Base-by-base conservation (phyloP, 257 asterid genomes). In the Penstemon newberryi region DNA sequence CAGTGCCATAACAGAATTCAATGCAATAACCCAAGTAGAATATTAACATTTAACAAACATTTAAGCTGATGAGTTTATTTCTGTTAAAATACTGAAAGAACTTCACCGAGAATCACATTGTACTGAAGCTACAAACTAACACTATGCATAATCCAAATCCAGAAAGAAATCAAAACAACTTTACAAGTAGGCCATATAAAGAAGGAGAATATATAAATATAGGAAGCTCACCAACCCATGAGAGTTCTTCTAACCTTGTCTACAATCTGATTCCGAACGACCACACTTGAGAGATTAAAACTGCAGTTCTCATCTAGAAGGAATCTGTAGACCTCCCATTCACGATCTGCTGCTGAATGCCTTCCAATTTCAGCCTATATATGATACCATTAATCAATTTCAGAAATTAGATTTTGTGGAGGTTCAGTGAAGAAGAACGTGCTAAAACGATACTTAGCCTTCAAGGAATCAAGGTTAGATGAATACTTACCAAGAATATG, bases 271-370 rank as follows among this genome's bases (percentile, higher is more conserved):
- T 81, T 85, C 51, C 86, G 78, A 38, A 68, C 84, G 9, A 47
- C 84, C 73, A 52, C 59, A 53, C 62, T 81, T 12, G 88, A 85
- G 74, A 85, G 63, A 65, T 83, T 74, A 18, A 75, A 60, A 37
- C 52, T 68, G 83, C 88, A 78, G 76, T 83, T 87, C 59, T 92
- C 96, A 0, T 89, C 96, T 53, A 87, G 79, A 71, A 89, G 96
- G 76, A 87, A 92, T 51, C 88, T 72, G 80, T 87, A 89, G 8
- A 89, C 89, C 82, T 87, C 98, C 95, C 98, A 92, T 73, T 87
- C 95, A 4, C 82, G 84, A 46, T 84, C 88, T 58, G 71, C 80
- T 8, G 89, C 74, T 18, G 88, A 84, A 79, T 80, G 83, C 81
- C 96, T 78, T 67, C 95, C 95, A 18, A 86, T 92, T 74, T 92